Evolutionary conservation across 1,139 yeast genomes (phyloP).

Genomic region (Sugiyamaella neomexicana): DNA sequence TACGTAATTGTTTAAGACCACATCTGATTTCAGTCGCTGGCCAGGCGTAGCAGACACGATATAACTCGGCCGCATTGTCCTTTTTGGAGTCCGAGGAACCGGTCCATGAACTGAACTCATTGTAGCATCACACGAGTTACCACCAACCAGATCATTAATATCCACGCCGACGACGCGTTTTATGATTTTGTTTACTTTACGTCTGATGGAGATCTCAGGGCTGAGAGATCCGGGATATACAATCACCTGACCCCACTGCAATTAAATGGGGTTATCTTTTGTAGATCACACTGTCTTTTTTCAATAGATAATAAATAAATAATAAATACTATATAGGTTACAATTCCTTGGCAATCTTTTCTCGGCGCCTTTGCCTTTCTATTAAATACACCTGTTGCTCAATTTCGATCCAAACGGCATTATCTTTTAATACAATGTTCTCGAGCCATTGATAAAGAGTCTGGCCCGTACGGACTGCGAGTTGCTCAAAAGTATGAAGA

Average conservation of each 20-base stretch:
- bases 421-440: conserved; percentile 13
- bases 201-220: too few relatives aligned
- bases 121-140: neutral
- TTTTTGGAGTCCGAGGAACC: conserved; percentile 12
- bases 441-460: conserved; percentile 11
- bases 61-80: neutral
- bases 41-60: conserved; percentile 29
- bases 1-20: conserved; percentile 27
- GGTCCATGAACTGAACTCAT: neutral
- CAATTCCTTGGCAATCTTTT: neutral
- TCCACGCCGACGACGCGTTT: neutral
- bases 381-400: conserved; percentile 1
- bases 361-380: neutral
- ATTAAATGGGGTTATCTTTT: neutral
- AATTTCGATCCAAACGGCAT: conserved; percentile 12
- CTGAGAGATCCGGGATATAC: too few relatives aligned
- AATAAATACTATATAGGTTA: neutral
- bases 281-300: neutral
- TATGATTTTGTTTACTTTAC: neutral
- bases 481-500: conserved; percentile 5
- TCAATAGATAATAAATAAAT: neutral
- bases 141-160: too few relatives aligned
- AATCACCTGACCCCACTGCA: neutral
- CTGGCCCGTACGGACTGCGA: conserved; percentile 14
- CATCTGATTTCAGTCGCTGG: conserved; percentile 24